These are phyloP conservation scores for Bruguiera gymnorhiza DNA, from an alignment of 345 rosid species.

Conservation along the genomic window DNA sequence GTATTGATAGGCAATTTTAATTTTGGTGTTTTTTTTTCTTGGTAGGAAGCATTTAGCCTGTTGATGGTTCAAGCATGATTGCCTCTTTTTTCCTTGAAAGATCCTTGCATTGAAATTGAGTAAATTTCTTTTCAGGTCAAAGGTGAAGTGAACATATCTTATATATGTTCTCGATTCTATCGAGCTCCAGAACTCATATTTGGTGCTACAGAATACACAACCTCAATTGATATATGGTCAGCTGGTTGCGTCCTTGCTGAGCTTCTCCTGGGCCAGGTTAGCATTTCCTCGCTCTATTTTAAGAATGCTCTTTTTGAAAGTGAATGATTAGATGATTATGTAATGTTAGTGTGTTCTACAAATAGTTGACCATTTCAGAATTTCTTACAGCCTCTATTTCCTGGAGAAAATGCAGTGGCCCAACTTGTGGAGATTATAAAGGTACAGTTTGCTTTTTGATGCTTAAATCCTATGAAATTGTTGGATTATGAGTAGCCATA, in stretches of 20 bases:
- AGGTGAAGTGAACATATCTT: constrained; percentile 34
- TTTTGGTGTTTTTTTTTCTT: too few relatives aligned
- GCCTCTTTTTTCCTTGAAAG: too few relatives aligned
- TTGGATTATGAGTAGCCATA: background rate
- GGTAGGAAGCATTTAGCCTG: background rate
- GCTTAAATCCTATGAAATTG: background rate
- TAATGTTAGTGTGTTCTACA: background rate
- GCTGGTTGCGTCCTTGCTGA: constrained; percentile 40
- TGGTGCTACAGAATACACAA: constrained; percentile 33
- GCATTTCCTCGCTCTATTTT: background rate
- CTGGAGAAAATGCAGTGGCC: constrained; percentile 38
- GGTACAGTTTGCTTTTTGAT: constrained; percentile 14
- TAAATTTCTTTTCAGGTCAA: constrained; percentile 22
- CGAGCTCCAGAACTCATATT: constrained; percentile 40
- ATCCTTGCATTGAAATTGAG: background rate
- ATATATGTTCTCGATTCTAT: constrained; percentile 35
- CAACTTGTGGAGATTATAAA: constrained; percentile 38
- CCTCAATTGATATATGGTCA: constrained; percentile 37
- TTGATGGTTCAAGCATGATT: too few relatives aligned
- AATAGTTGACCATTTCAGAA: background rate
- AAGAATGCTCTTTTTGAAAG: background rate
- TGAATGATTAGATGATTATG: background rate
- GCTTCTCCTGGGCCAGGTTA: constrained; percentile 34
- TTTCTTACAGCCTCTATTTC: constrained; percentile 28
- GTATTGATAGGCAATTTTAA: too few relatives aligned